phyloP scores from a whole-genome alignment of 441 rosid genomes.

The Isatis lusitanica region DNA sequence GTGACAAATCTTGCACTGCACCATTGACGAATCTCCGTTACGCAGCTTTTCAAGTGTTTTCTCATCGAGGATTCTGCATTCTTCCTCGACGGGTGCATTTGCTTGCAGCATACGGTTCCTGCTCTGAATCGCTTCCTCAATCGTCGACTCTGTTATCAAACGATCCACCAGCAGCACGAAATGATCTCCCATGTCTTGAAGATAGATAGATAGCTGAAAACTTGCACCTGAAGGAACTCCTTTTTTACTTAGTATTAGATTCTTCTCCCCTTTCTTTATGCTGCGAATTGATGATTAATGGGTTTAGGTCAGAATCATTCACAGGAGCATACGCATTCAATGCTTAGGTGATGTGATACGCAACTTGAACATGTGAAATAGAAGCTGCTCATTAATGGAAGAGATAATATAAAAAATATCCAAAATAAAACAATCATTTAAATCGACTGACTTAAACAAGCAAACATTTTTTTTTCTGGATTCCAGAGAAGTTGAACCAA shows the following conservation, averaged over 20 bases:
- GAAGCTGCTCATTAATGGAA: neutral
- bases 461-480: constrained; percentile 1
- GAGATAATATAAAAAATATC: neutral
- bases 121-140: constrained; percentile 87
- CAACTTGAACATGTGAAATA: constrained; percentile 28
- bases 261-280: constrained; percentile 30
- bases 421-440: neutral
- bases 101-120: constrained; percentile 56
- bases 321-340: constrained; percentile 5
- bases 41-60: constrained; percentile 41
- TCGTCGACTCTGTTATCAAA: constrained; percentile 82
- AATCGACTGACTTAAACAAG: neutral
- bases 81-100: constrained; percentile 39
- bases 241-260: neutral
- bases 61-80: constrained; percentile 29
- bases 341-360: constrained; percentile 15
- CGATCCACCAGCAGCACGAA: constrained; percentile 89
- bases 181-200: constrained; percentile 79
- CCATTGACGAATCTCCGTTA: constrained; percentile 53
- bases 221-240: constrained; percentile 18
- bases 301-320: constrained; percentile 21
- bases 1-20: constrained; percentile 90
- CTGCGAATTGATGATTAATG: constrained; percentile 39
- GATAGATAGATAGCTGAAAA: neutral
- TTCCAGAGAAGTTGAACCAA: constrained; percentile 27